Evolutionary conservation across 169 alveolate genomes (phyloP), one percentile per base, ranked within the genome.

Genomic region (Plasmodium ovale): DNA sequence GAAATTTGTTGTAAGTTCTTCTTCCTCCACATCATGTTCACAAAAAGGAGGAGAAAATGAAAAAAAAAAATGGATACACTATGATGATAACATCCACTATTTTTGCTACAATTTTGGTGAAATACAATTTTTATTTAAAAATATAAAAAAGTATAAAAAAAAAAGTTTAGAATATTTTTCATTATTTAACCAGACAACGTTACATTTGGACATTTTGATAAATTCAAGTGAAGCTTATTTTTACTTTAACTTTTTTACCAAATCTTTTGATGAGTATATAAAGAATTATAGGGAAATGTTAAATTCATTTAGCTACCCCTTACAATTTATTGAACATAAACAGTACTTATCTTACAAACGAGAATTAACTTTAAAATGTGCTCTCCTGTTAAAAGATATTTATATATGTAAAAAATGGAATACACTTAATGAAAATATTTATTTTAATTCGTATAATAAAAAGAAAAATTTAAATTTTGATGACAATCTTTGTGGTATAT

Each of bases 141-240:
- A 82, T 35, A 44, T 82, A 25, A 82, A 82, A 65, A 82, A 82
- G 65, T 82, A 82, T 82, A 82, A 65, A 39, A 82, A 82, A 53
- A 82, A 64, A 53, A 65, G 72, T 54, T 59, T 82, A 5, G 53
- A 67, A 65, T 59, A 82, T 53, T 82, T 65, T 44, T 65, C 90
- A 44, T 70, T 82, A 65, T 59, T 65, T 42, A 53, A 82, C 6
- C 84, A 82, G 14, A 82, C 90, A 82, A 82, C 90, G 10, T 21
- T 82, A 64, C 82, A 82, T 37, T 82, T 82, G 16, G 90, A 82
- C 42, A 82, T 82, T 58, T 56, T 82, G 37, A 29, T 82, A 69
- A 82, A 82, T 49, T 65, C 84, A 31, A 82, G 77, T 51, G 84
- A 82, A 14, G 49, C 82, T 0, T 82, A 82, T 47, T 82, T 82